Evolutionary conservation across 768 basidiomycete genomes (phyloP), one percentile per base, ranked within the genome.

Genomic region (Mycena chlorophos): DNA sequence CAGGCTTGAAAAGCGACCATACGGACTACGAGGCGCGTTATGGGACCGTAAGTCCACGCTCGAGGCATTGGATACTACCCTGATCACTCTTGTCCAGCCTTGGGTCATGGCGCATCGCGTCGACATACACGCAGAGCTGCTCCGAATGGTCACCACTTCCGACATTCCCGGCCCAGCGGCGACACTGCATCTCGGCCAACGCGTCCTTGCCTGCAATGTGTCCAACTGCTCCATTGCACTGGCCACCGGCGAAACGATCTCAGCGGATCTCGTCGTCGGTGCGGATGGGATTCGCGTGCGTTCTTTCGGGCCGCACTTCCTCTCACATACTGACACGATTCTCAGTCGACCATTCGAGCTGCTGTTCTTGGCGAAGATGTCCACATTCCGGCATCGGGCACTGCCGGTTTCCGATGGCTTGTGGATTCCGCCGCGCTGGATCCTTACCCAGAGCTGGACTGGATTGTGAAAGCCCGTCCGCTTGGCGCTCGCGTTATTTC

Each of bases 91-190:
- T n/a, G n/a, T 5, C 3, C 39, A 59, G 58, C 53, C 53, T 1
- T 59, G 58, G 58, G 10, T 59, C 5, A 55, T 59, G 54, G 53
- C 43, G 1, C 58, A 59, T 25, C 58, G 58, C 29, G 58, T 59
- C 38, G 58, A 59, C 37, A 38, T 59, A n/a, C 58, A 59, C 37
- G 52, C 20, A 5, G 58, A 55, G 50, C 58, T 59, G 30, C 23
- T 22, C 25, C 27, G 54, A 1, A 26, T 59, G 2, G 58, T 54
- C 10, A 40, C 53, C n/a, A 51, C 40, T 1, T 4, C 22, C n/a
- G 50, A 51, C 2, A 49, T 48, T 2, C n/a, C 3, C 12, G 54
- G 58, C 25, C 58, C 53, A 12, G 53, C 58, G 3, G 58, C 51
- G 13, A 16, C 1, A 6, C 26, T 59, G n/a, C 26, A 51, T 34